Percentiles rank a stretch among this genome's conserved stretches.
Evolutionary conservation across 306 rosid species (phyloP).

Genomic region (Fagus sylvatica): DNA sequence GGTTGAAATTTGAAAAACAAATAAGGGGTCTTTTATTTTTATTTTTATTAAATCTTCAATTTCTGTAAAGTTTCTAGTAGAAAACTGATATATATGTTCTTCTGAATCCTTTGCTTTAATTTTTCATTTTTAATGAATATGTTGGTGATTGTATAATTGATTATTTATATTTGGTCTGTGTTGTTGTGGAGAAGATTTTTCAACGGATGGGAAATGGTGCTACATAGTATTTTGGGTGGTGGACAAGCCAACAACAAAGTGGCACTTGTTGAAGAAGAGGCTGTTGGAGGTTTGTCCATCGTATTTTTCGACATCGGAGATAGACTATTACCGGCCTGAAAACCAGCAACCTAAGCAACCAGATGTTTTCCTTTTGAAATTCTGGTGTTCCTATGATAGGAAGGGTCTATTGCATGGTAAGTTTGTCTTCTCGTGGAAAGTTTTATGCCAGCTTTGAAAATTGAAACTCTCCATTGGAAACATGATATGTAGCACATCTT

Average conservation of each 20-base stretch:
- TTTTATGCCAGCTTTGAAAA: not conserved
- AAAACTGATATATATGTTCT: not conserved
- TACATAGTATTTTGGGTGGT: slow-evolving; percentile 56
- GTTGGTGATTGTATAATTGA: not conserved
- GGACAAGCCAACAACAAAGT: slow-evolving; percentile 46
- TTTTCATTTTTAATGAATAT: not conserved
- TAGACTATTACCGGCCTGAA: slow-evolving; percentile 39
- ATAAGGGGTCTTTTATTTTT: not conserved
- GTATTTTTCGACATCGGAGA: slow-evolving; percentile 43
- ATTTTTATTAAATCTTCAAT: not conserved
- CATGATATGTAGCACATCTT: not conserved
- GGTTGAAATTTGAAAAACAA: not conserved
- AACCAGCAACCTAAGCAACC: slow-evolving; percentile 39
- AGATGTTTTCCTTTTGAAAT: slow-evolving; percentile 54
- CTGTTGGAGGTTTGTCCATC: slow-evolving; percentile 60
- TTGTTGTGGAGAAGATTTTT: slow-evolving; percentile 33
- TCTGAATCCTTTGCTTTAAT: not conserved
- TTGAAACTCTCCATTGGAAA: not conserved
- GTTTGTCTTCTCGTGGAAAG: not conserved
- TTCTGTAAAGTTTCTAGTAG: no score
- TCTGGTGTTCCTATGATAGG: slow-evolving; percentile 55
- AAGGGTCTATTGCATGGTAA: slow-evolving; percentile 57
- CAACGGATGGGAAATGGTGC: slow-evolving; percentile 70
- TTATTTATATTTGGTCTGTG: not conserved
- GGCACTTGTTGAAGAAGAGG: slow-evolving; percentile 55